phyloP scores from a whole-genome alignment of 139 green algal genomes.

The Asterochloris sp. region DNA sequence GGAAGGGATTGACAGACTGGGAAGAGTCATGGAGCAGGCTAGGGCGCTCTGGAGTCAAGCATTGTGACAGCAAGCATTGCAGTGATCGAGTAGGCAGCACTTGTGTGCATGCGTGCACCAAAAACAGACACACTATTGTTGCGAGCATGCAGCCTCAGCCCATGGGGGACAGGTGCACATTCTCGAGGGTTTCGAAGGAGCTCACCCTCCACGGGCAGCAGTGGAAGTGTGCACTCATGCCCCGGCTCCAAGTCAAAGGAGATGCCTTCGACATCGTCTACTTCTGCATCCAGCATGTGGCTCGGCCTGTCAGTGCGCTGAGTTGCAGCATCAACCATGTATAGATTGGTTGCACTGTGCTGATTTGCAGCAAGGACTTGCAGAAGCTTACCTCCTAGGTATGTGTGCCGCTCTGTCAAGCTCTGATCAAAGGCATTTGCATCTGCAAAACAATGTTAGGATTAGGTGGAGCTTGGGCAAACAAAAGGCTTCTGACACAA shows the following conservation, averaged over 20 bases:
- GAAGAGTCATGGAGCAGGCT: too few relatives aligned
- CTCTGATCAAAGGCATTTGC: too few relatives aligned
- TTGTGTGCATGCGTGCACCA: not conserved
- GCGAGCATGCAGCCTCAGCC: not conserved
- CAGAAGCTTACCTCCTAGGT: constrained; percentile 5
- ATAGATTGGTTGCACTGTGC: not conserved
- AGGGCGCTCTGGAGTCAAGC: too few relatives aligned
- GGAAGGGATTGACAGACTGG: too few relatives aligned
- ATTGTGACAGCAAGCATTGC: too few relatives aligned
- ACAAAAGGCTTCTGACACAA: too few relatives aligned
- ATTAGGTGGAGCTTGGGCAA: too few relatives aligned
- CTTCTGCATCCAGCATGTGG: not conserved
- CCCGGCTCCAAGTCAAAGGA: not conserved
- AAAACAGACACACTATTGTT: not conserved
- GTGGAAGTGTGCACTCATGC: not conserved
- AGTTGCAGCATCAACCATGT: not conserved
- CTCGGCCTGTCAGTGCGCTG: not conserved
- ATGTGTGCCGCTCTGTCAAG: not conserved
- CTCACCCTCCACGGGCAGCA: constrained; percentile 1
- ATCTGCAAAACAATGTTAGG: too few relatives aligned
- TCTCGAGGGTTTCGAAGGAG: not conserved
- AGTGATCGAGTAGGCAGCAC: too few relatives aligned
- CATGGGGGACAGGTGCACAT: not conserved
- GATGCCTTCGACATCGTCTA: constrained; percentile 13
- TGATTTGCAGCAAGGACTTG: not conserved